These are phyloP conservation scores for Peltaster fructicola DNA, from an alignment of 2,329 filamentous ascomycete species.

Conservation along the genomic window DNA sequence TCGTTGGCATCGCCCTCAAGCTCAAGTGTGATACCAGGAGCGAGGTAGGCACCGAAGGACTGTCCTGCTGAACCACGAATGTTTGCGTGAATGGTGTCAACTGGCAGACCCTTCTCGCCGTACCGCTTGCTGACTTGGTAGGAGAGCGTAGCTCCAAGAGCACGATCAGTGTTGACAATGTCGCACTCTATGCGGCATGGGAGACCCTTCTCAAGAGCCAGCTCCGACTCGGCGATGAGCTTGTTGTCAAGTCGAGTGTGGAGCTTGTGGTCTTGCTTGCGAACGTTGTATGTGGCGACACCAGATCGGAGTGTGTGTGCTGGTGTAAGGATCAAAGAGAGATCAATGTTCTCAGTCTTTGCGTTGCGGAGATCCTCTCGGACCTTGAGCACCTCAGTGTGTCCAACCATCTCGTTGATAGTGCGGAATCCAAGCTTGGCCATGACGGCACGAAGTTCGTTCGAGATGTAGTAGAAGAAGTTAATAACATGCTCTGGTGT, in stretches of 20 bases:
- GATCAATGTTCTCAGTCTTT: conserved; percentile 84
- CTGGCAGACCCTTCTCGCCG: conserved; percentile 71
- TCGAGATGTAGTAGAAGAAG: conserved; percentile 96
- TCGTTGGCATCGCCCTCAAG: conserved; percentile 93
- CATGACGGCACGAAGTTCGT: conserved; percentile 94
- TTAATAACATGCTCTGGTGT: conserved; percentile 95
- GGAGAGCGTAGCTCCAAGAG: conserved; percentile 80
- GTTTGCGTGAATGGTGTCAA: conserved; percentile 89
- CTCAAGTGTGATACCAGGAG: conserved; percentile 83
- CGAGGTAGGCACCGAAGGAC: conserved; percentile 87
- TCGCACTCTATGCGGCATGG: conserved; percentile 90
- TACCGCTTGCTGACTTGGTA: conserved; percentile 92
- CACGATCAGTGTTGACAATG: conserved; percentile 90
- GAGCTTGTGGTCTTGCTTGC: conserved; percentile 90
- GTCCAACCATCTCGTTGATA: conserved; percentile 95
- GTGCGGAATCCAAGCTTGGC: conserved; percentile 85
- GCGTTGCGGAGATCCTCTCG: conserved; percentile 72
- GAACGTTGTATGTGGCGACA: conserved; percentile 91
- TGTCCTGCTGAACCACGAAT: conserved; percentile 93
- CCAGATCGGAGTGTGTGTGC: conserved; percentile 91
- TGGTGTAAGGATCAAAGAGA: conserved; percentile 82
- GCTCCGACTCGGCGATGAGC: conserved; percentile 84
- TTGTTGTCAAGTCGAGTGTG: conserved; percentile 93
- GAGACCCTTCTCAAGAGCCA: conserved; percentile 84
- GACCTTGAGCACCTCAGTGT: conserved; percentile 69